Percentiles rank a stretch among this genome's conserved stretches.
These are phyloP conservation scores for Avena eriantha DNA, from an alignment of 176 grass and related monocot species.

Conservation along the genomic window DNA sequence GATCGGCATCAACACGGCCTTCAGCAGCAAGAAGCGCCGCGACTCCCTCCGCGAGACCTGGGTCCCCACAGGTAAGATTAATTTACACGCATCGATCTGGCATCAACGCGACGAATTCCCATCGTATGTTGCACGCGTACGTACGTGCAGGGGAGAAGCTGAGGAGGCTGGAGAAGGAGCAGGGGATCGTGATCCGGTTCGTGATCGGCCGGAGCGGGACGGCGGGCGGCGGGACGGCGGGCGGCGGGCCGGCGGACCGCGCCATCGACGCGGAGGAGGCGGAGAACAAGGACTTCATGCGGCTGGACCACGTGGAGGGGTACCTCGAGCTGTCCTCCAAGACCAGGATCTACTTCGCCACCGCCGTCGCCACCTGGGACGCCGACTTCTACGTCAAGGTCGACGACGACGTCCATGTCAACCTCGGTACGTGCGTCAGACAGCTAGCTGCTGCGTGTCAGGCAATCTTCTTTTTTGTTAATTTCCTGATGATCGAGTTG, in stretches of 20 bases:
- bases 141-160: constrained; percentile 64
- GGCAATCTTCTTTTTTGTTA: background rate
- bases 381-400: constrained; percentile 98
- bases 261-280: constrained; percentile 77
- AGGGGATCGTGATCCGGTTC: constrained; percentile 88
- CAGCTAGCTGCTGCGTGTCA: background rate
- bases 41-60: constrained; percentile 87
- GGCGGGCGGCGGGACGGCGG: constrained; percentile 43
- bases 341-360: constrained; percentile 85
- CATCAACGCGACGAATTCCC: background rate
- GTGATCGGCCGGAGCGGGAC: constrained; percentile 86
- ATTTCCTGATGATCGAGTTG: background rate
- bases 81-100: background rate
- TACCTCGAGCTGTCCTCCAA: constrained; percentile 91
- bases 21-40: constrained; percentile 79
- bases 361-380: constrained; percentile 85
- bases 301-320: constrained; percentile 86
- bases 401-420: constrained; percentile 97
- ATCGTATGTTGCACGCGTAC: background rate
- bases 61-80: constrained; percentile 62
- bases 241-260: constrained; percentile 57
- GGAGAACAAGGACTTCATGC: constrained; percentile 73
- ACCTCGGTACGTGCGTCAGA: constrained; percentile 62
- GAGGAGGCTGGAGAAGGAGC: constrained; percentile 73
- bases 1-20: constrained; percentile 90